Percentiles rank a stretch among this genome's conserved stretches.
Conservation (phyloP, 2,329 filamentous ascomycete genomes). For the Calcarisporium arbuscula region DNA sequence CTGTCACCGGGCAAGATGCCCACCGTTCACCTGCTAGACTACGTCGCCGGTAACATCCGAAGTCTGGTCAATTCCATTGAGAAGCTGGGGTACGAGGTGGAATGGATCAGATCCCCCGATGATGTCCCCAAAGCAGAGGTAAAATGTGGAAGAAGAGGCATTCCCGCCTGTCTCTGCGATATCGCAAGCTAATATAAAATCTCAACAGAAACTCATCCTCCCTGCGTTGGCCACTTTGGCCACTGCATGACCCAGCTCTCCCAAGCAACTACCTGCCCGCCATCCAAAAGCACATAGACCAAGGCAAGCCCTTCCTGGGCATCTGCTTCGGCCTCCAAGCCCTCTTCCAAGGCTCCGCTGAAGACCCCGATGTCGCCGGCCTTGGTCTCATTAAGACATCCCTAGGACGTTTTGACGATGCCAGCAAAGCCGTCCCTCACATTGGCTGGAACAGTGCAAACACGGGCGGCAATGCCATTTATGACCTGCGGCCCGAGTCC, state of each 20-base stretch:
- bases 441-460: constrained; percentile 97
- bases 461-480: constrained; percentile 54
- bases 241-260: constrained; percentile 86
- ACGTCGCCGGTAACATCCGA: constrained; percentile 92
- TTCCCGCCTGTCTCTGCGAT: no score
- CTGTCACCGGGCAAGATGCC: constrained; percentile 49
- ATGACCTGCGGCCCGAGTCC: constrained; percentile 69
- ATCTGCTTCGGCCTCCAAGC: constrained; percentile 95
- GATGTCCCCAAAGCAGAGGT: constrained; percentile 84
- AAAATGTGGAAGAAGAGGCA: constrained; percentile 12
- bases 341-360: constrained; percentile 78
- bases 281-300: constrained; percentile 72
- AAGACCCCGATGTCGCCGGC: constrained; percentile 66
- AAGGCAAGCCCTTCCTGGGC: constrained; percentile 96
- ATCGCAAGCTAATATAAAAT: no score
- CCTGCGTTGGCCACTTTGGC: constrained; percentile 97
- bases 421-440: constrained; percentile 86
- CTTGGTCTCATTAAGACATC: constrained; percentile 66
- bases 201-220: constrained; percentile 75
- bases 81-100: constrained; percentile 85
- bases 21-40: constrained; percentile 73
- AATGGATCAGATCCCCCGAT: constrained; percentile 82
- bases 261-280: constrained; percentile 78
- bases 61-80: constrained; percentile 97
- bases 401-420: constrained; percentile 71